Base-by-base conservation (phyloP, 306 rosid genomes). In the Cicer judaicum region DNA sequence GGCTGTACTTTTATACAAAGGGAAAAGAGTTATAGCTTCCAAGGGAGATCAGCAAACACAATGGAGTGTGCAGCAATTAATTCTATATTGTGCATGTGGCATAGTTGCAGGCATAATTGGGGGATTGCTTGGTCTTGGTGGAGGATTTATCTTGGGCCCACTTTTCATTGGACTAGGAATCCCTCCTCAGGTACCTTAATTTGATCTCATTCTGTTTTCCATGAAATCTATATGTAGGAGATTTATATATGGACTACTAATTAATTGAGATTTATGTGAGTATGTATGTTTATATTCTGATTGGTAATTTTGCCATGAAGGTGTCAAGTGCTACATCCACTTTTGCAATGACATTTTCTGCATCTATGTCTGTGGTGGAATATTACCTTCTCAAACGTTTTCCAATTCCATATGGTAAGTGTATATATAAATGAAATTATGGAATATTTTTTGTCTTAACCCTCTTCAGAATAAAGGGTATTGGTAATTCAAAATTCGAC, bases 141-240 rank as follows among this genome's bases (percentile, higher is more conserved):
- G 93, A n/a, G 93, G 93, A 36, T 91, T 91, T 85, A 91, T 88
- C 63, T 73, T 91, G 73, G 96, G 93, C 5, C 96, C 96, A 13
- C 96, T 91, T 72, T 91, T 91, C 64, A 83, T 91, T 38, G 92
- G 88, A 70, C 78, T 91, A 24, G 93, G 93, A 65, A 89, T 89
- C 65, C 93, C 89, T 56, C 93, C 96, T 79, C 93, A 91, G 92
- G 93, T 91, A 72, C 39, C 10, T 65, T 61, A 0, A 3, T 14
- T 8, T 46, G 36, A 11, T 65, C 8, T 15, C 24, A 21, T 49
- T 49, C 8, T 49, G 21, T 72, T 19, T 29, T 21, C 6, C 44
- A 14, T 53, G 6, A 29, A 29, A 1, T 68, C 41, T 16, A 8
- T 46, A 54, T 55, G 5, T 55, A 5, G 38, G 12, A 50, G 36